Percentiles rank a stretch among this genome's conserved stretches.
Evolutionary conservation across 306 rosid species (phyloP).

Genomic region (Hylodesmum podocarpum): DNA sequence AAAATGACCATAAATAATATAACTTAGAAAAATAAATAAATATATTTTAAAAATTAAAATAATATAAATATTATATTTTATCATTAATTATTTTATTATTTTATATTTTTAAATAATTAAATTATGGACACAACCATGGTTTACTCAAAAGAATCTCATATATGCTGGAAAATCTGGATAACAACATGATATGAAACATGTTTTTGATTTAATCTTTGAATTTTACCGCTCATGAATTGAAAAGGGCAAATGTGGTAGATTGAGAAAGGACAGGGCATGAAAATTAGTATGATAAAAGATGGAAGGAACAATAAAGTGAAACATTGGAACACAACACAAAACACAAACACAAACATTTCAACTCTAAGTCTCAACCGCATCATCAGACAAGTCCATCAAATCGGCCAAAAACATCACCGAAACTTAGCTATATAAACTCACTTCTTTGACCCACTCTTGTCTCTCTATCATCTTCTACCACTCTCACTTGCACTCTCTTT

Average conservation of each 20-base stretch:
- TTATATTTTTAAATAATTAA: no score
- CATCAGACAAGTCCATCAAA: constrained; percentile 33
- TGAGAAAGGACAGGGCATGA: constrained; percentile 1
- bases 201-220: constrained; percentile 20
- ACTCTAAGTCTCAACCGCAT: constrained; percentile 22
- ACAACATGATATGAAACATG: no score
- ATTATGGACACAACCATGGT: no score
- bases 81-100: no score
- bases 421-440: not conserved
- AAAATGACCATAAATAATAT: no score
- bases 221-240: constrained; percentile 29
- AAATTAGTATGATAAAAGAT: constrained; percentile 7
- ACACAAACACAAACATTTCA: not conserved
- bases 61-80: no score
- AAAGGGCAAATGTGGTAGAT: constrained; percentile 24
- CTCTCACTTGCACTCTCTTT: not conserved
- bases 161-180: no score
- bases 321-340: constrained; percentile 11
- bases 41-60: no score
- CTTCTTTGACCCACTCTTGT: constrained; percentile 21
- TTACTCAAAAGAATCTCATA: no score
- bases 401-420: constrained; percentile 35
- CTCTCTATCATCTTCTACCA: constrained; percentile 37
- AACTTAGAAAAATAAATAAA: no score
- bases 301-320: constrained; percentile 4